Evolutionary conservation across 306 rosid genomes (phyloP).

Genomic region (Glycyrrhiza uralensis): DNA sequence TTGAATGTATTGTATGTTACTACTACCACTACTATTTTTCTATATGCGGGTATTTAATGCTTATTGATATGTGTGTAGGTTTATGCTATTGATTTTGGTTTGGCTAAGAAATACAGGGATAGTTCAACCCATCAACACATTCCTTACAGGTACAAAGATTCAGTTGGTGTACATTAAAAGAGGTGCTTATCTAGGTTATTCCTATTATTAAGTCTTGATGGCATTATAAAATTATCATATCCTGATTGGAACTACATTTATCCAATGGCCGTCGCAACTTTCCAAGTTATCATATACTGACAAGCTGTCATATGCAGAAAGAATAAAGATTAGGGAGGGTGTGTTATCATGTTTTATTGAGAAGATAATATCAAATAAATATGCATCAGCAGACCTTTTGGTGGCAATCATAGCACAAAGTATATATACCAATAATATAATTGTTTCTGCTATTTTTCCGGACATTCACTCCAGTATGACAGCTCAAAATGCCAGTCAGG

Average conservation of each 20-base stretch:
- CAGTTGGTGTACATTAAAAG: neutral
- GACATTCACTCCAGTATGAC: neutral
- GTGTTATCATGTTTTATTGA: neutral
- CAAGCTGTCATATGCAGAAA: neutral
- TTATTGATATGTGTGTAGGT: slow-evolving; percentile 41
- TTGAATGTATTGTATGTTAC: neutral
- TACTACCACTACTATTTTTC: neutral
- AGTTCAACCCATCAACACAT: slow-evolving; percentile 91
- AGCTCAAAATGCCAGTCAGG: neutral
- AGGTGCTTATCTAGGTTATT: neutral
- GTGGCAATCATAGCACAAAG: neutral
- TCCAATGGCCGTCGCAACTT: neutral
- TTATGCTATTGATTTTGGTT: slow-evolving; percentile 86
- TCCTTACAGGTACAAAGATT: slow-evolving; percentile 80
- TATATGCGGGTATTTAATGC: slow-evolving; percentile 18
- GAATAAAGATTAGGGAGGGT: neutral
- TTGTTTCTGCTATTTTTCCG: neutral
- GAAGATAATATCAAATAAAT: neutral
- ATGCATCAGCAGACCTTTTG: neutral
- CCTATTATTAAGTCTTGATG: slow-evolving; percentile 4
- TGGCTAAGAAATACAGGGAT: slow-evolving; percentile 95
- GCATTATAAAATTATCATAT: neutral
- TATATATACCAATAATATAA: neutral
- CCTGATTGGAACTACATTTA: neutral
- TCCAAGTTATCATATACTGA: neutral